phyloP scores from a whole-genome alignment of 108 stramenopile species.

The Chaetoceros tenuissimus region DNA sequence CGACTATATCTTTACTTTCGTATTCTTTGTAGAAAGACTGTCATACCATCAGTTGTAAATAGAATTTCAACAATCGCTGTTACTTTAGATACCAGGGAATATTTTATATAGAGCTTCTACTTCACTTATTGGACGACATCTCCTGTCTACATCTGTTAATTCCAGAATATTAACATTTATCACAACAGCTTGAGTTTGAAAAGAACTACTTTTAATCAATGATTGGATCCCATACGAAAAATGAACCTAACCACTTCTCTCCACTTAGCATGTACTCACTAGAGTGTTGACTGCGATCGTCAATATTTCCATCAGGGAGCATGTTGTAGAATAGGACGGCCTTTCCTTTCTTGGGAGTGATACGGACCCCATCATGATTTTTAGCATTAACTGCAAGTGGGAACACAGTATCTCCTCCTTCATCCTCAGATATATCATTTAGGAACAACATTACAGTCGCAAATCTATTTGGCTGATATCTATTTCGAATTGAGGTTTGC shows the following conservation, averaged over 20 bases:
- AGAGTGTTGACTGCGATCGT: constrained; percentile 82
- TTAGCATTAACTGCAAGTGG: constrained; percentile 69
- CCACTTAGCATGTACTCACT: constrained; percentile 56
- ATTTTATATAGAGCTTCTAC: too few relatives aligned
- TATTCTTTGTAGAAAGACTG: too few relatives aligned
- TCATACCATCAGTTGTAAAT: too few relatives aligned
- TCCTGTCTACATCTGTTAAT: too few relatives aligned
- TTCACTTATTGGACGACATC: too few relatives aligned
- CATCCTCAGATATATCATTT: constrained; percentile 26
- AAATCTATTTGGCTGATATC: constrained; percentile 75
- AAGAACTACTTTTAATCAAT: background rate
- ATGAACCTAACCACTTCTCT: constrained; percentile 27
- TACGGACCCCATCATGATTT: constrained; percentile 64
- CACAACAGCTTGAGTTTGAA: too few relatives aligned
- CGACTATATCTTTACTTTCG: too few relatives aligned
- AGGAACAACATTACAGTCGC: constrained; percentile 82
- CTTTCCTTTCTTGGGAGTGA: constrained; percentile 60
- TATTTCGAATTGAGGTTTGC: constrained; percentile 53
- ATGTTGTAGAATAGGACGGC: constrained; percentile 86
- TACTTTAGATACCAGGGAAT: too few relatives aligned
- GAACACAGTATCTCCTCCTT: constrained; percentile 80
- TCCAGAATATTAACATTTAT: too few relatives aligned
- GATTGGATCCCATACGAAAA: background rate
- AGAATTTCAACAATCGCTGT: too few relatives aligned
- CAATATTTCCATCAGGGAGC: constrained; percentile 88